These are phyloP conservation scores for Globisporangium emineosum DNA, from an alignment of 352 stramenopile species.

Conservation along the genomic window DNA sequence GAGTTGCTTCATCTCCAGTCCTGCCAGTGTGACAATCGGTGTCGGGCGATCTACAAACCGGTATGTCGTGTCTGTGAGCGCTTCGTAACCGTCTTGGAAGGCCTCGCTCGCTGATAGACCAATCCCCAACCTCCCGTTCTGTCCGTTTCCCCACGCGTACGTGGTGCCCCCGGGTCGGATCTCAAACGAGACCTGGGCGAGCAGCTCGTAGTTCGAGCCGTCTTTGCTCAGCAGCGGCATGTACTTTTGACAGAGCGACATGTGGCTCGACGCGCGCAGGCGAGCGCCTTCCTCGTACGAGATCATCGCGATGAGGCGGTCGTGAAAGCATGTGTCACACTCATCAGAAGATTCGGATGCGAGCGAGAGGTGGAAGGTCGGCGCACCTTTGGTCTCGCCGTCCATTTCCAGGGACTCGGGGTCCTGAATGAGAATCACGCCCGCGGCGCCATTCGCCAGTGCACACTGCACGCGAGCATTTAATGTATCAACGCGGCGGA, in stretches of 20 bases:
- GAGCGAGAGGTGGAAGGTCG: conserved; percentile 2
- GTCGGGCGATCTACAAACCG: conserved; percentile 45
- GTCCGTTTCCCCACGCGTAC: conserved; percentile 62
- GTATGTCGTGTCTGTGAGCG: conserved; percentile 63
- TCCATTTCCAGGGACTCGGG: conserved; percentile 20
- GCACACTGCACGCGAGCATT: conserved; percentile 29
- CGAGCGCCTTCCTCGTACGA: conserved; percentile 23
- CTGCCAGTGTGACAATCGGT: conserved; percentile 37
- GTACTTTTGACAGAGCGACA: conserved; percentile 19
- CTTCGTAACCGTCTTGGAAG: conserved; percentile 68
- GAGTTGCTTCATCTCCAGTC: conserved; percentile 47
- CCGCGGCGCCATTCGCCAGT: conserved; percentile 42
- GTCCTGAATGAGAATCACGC: conserved; percentile 49
- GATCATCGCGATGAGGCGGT: conserved; percentile 33
- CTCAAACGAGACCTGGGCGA: conserved; percentile 43
- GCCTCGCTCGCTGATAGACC: conserved; percentile 20
- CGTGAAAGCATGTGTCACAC: conserved; percentile 2
- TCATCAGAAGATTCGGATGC: conserved; percentile 1
- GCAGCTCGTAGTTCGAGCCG: conserved; percentile 31
- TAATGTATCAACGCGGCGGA: conserved; percentile 46
- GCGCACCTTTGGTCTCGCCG: conserved; percentile 15
- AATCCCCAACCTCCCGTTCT: conserved; percentile 57
- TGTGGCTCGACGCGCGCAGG: conserved; percentile 26
- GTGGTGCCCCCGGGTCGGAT: conserved; percentile 47
- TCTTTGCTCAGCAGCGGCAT: conserved; percentile 30